Evolutionary conservation across 352 stramenopile genomes (phyloP).

Genomic region (Phytophthora meadii): DNA sequence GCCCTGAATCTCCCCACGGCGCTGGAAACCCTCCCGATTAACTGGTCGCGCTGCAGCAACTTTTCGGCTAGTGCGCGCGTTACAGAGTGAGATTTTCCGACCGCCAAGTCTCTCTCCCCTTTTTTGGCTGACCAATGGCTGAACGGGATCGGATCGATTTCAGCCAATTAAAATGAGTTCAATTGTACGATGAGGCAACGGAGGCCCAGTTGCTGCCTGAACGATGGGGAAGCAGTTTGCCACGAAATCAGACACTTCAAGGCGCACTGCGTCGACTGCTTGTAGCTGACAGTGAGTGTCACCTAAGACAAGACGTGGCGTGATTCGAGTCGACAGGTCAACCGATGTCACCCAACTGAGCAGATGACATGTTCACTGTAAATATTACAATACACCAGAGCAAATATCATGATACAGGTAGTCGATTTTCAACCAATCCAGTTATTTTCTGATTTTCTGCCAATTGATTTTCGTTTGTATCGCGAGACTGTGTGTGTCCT

Average conservation of each 20-base stretch:
- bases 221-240: constrained; percentile 25
- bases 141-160: constrained; percentile 3
- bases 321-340: neutral
- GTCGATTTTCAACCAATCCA: constrained; percentile 12
- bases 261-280: constrained; percentile 8
- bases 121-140: constrained; percentile 32
- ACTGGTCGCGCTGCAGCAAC: constrained; percentile 29
- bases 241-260: constrained; percentile 26
- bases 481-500: too few relatives aligned
- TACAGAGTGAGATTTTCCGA: constrained; percentile 27
- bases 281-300: constrained; percentile 1
- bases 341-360: constrained; percentile 4
- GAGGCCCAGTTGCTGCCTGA: constrained; percentile 18
- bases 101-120: constrained; percentile 16
- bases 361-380: constrained; percentile 1
- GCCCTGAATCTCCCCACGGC: neutral
- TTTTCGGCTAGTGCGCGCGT: constrained; percentile 30
- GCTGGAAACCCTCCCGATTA: constrained; percentile 16
- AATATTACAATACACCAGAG: neutral
- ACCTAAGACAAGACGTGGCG: constrained; percentile 14
- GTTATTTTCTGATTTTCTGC: constrained; percentile 24
- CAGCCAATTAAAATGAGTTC: constrained; percentile 18
- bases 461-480: constrained; percentile 20
- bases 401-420: neutral
- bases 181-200: constrained; percentile 12